Evolutionary conservation across 768 basidiomycete genomes (phyloP).

Genomic region (Kwoniella dendrophila): DNA sequence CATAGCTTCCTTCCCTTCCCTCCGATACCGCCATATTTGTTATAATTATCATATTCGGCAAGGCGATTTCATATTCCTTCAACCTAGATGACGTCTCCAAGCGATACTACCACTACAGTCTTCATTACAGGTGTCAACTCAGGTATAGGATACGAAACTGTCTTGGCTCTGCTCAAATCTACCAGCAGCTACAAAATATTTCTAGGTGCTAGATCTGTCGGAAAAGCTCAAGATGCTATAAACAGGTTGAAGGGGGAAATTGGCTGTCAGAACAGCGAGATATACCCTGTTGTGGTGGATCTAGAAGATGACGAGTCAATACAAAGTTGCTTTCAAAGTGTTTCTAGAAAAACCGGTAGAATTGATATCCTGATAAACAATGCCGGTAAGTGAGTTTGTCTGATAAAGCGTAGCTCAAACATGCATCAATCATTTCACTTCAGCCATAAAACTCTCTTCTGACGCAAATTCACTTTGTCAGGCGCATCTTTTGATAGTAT

Average conservation of each 20-base stretch:
- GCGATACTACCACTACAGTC: background rate
- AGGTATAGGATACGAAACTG: slow-evolving; percentile 19
- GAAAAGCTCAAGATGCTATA: slow-evolving; percentile 5
- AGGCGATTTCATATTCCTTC: too few relatives aligned
- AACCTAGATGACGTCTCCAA: too few relatives aligned
- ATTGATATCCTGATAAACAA: slow-evolving; percentile 21
- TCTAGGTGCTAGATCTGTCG: slow-evolving; percentile 4
- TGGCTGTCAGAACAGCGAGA: background rate
- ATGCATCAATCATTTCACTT: too few relatives aligned
- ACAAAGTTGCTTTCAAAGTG: background rate
- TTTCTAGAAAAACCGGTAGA: background rate
- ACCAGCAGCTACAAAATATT: slow-evolving; percentile 1
- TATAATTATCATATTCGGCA: too few relatives aligned
- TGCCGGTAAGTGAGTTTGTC: slow-evolving; percentile 5
- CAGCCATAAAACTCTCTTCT: too few relatives aligned
- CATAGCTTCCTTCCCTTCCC: too few relatives aligned
- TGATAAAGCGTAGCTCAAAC: background rate
- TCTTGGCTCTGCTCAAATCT: background rate
- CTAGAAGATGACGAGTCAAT: slow-evolving; percentile 15
- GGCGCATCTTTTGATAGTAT: background rate
- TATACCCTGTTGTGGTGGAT: slow-evolving; percentile 8
- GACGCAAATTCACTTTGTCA: too few relatives aligned
- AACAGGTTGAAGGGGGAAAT: background rate
- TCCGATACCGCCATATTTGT: too few relatives aligned
- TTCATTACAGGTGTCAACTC: slow-evolving; percentile 18